Evolutionary conservation across 495 filamentous ascomycete genomes (phyloP).

Genomic region (Rostrohypoxylon terebratum): DNA sequence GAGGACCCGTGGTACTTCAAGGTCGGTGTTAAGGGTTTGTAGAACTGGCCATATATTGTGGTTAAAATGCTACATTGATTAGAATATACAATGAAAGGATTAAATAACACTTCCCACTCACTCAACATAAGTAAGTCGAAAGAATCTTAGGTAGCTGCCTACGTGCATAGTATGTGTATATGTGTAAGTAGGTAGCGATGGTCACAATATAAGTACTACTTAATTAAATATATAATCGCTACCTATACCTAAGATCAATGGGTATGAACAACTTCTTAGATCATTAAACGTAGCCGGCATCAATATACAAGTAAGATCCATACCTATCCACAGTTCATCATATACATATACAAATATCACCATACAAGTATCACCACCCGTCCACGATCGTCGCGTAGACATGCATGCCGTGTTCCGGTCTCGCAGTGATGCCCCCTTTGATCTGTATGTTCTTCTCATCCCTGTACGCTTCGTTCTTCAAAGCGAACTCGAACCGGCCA

Average conservation of each 20-base stretch:
- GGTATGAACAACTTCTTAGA: not conserved
- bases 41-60: not conserved
- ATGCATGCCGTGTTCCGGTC: constrained; percentile 73
- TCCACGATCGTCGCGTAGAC: constrained; percentile 69
- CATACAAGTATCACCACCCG: constrained; percentile 73
- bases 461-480: constrained; percentile 66
- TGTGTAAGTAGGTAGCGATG: no score
- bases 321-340: constrained; percentile 50
- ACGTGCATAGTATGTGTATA: no score
- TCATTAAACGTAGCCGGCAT: constrained; percentile 1
- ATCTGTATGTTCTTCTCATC: constrained; percentile 69
- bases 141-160: not conserved
- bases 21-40: constrained; percentile 46
- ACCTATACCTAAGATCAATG: not conserved
- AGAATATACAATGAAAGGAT: not conserved
- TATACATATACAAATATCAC: not conserved
- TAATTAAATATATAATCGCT: not conserved
- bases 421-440: constrained; percentile 69
- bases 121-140: not conserved
- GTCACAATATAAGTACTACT: not conserved
- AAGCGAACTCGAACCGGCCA: constrained; percentile 75
- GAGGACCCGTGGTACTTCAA: constrained; percentile 48
- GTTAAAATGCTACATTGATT: not conserved
- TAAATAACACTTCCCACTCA: not conserved
- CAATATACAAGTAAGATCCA: constrained; percentile 51